A percentile compares a stretch with the other conserved stretches of the same genome.
Conservation (phyloP, 2,329 filamentous ascomycete species). For the Aspergillus sp. region DNA sequence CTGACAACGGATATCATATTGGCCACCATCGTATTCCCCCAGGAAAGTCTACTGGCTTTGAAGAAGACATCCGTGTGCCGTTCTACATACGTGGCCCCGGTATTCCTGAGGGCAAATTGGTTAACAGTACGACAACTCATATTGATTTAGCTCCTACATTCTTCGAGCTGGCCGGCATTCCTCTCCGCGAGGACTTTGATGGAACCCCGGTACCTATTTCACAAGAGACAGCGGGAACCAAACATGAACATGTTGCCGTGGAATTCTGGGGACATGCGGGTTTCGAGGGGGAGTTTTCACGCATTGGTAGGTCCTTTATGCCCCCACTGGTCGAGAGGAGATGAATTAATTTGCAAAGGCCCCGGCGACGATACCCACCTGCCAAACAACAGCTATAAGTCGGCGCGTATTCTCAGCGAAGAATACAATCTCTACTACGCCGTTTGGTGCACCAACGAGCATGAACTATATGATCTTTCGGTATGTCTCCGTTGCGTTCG, state of each 20-base stretch:
- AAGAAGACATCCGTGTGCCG: constrained; percentile 12
- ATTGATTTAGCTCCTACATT: constrained; percentile 60
- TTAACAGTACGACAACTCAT: background rate
- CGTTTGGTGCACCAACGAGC: constrained; percentile 44
- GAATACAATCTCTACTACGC: constrained; percentile 42
- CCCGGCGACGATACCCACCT: constrained; percentile 2
- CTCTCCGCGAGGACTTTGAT: constrained; percentile 52
- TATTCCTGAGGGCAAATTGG: background rate
- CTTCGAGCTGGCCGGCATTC: constrained; percentile 40
- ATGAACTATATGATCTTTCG: constrained; percentile 41
- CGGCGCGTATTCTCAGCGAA: constrained; percentile 34
- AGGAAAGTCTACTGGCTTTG: constrained; percentile 56
- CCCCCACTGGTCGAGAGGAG: background rate
- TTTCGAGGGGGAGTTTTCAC: constrained; percentile 20
- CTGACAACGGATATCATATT: constrained; percentile 61
- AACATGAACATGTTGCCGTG: constrained; percentile 55
- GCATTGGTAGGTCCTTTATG: constrained; percentile 20
- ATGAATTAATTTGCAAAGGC: background rate
- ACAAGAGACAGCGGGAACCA: constrained; percentile 3
- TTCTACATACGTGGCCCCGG: constrained; percentile 9
- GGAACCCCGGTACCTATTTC: constrained; percentile 46
- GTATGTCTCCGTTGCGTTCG: constrained; percentile 16
- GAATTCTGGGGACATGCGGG: constrained; percentile 54
- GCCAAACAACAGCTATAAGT: constrained; percentile 43
- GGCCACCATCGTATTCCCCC: constrained; percentile 58